phyloP scores from a whole-genome alignment of 495 filamentous ascomycete genomes.

The Bombardia bombarda region DNA sequence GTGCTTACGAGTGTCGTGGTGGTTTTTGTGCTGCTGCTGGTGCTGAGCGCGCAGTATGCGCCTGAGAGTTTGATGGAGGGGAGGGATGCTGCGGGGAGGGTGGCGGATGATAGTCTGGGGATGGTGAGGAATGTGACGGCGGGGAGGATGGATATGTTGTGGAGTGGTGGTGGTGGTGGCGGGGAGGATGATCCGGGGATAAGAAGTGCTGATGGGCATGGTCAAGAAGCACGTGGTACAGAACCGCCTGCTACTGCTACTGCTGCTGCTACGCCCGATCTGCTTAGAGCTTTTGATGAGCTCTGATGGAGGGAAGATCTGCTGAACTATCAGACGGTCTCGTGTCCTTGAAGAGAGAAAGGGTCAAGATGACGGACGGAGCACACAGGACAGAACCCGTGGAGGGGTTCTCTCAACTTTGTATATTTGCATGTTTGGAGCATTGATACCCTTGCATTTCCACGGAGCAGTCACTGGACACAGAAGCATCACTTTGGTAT shows the following conservation, averaged over 20 bases:
- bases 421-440: too few species aligned
- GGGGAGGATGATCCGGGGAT: background rate
- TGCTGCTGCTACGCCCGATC: too few species aligned
- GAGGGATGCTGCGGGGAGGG: background rate
- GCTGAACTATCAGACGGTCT: background rate
- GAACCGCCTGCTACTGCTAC: too few species aligned
- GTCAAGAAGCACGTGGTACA: too few species aligned
- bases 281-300: constrained; percentile 36
- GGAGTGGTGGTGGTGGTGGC: background rate
- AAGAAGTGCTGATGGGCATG: background rate
- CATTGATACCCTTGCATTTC: too few species aligned
- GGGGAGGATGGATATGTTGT: background rate
- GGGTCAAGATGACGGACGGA: too few species aligned
- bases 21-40: constrained; percentile 36
- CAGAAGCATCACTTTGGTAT: too few species aligned
- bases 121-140: constrained; percentile 3
- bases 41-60: constrained; percentile 32
- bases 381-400: too few species aligned
- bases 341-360: too few species aligned
- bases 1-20: constrained; percentile 38
- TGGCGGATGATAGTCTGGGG: background rate
- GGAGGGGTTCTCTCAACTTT: too few species aligned
- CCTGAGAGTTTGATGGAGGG: too few species aligned
- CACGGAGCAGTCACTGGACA: too few species aligned
- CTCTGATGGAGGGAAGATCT: constrained; percentile 15